phyloP scores from a whole-genome alignment of 371 early-diverging fungal species.

The Scutellospora calospora region DNA sequence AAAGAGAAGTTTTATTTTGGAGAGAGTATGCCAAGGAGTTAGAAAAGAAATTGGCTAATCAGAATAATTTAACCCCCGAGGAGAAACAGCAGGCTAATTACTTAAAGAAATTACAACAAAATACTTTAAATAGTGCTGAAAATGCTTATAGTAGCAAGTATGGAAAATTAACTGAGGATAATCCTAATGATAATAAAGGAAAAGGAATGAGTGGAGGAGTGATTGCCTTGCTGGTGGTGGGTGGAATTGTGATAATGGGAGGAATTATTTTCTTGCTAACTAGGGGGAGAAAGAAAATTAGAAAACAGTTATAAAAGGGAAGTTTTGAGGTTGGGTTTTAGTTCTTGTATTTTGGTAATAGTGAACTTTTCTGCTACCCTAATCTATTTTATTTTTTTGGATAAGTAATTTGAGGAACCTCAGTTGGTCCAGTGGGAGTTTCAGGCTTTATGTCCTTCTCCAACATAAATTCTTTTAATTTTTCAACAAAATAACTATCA shows the following conservation, averaged over 20 bases:
- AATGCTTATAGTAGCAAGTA: not conserved
- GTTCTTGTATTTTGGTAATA: too few relatives aligned
- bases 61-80: not conserved
- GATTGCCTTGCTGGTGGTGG: not conserved
- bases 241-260: not conserved
- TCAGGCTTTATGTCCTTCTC: too few relatives aligned
- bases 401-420: too few relatives aligned
- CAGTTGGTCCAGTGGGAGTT: too few relatives aligned
- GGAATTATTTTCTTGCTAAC: not conserved
- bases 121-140: constrained; percentile 10
- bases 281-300: not conserved
- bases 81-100: not conserved
- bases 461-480: too few relatives aligned
- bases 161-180: not conserved
- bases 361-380: too few relatives aligned
- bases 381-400: too few relatives aligned
- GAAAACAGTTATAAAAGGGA: too few relatives aligned
- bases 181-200: not conserved
- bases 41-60: not conserved
- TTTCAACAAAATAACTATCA: too few relatives aligned
- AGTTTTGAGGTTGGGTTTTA: too few relatives aligned
- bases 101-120: constrained; percentile 3
- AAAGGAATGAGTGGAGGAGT: constrained; percentile 7
- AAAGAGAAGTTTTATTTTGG: too few relatives aligned
- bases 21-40: not conserved